These are phyloP conservation scores for Paspalum vaginatum DNA, from an alignment of 176 grass and related monocot species.

Conservation along the genomic window DNA sequence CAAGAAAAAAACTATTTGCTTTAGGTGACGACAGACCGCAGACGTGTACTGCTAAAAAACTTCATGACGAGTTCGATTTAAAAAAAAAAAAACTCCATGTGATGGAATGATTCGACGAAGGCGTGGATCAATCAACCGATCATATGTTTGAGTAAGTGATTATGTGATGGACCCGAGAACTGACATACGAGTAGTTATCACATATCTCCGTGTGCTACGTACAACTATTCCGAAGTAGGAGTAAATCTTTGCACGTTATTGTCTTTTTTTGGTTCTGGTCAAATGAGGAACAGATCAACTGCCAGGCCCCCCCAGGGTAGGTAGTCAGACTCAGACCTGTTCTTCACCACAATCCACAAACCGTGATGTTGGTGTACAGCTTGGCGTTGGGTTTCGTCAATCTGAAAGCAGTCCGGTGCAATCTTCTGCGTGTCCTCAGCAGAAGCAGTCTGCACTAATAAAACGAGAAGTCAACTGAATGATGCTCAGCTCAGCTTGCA, in stretches of 20 bases:
- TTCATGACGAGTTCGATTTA: no score
- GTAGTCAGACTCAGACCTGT: neutral
- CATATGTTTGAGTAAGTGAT: no score
- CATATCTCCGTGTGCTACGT: neutral
- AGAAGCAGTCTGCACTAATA: neutral
- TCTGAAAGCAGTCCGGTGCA: neutral
- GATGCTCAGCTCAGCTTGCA: neutral
- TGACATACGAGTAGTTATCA: no score
- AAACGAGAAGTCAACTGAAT: slow-evolving; percentile 35
- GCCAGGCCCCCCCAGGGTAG: neutral
- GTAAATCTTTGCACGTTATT: neutral
- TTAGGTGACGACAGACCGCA: no score
- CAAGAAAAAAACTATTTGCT: no score
- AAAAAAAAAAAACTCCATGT: no score
- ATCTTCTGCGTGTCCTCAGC: neutral
- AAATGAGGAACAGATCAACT: slow-evolving; percentile 3
- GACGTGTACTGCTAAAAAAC: no score
- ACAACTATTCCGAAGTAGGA: neutral
- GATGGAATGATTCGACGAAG: no score
- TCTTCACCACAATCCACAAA: neutral
- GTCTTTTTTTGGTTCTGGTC: neutral
- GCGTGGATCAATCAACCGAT: no score
- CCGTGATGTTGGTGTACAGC: neutral
- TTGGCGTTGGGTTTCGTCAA: neutral
- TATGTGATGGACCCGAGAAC: no score